These are phyloP conservation scores for Pythium utonaiense DNA, from an alignment of 352 stramenopile genomes.

Conservation along the genomic window DNA sequence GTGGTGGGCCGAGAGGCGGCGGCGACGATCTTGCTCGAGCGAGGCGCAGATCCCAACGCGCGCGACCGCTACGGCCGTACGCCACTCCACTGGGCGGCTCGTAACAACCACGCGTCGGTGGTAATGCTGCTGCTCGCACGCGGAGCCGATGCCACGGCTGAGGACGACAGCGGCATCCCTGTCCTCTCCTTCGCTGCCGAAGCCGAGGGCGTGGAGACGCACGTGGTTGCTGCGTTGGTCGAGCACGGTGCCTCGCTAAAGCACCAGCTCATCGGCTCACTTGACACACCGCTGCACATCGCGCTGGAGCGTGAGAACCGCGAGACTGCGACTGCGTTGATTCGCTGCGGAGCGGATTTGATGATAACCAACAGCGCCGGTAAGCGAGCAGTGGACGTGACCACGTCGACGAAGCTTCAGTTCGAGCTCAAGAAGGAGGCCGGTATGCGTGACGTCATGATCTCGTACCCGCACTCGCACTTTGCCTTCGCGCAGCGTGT, in stretches of 20 bases:
- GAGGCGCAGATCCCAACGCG: conserved; percentile 65
- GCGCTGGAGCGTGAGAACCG: conserved; percentile 71
- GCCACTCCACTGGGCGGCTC: conserved; percentile 65
- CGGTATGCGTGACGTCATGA: conserved; percentile 83
- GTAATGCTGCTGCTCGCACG: conserved; percentile 46
- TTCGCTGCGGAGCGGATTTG: conserved; percentile 52
- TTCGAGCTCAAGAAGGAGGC: conserved; percentile 80
- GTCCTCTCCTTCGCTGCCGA: conserved; percentile 54
- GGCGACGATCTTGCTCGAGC: conserved; percentile 44
- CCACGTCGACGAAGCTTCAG: conserved; percentile 75
- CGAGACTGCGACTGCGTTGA: conserved; percentile 51
- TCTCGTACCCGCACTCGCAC: conserved; percentile 85
- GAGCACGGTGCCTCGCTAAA: too few relatives aligned
- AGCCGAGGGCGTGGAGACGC: conserved; percentile 43
- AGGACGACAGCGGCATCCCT: conserved; percentile 58
- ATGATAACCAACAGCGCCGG: conserved; percentile 68
- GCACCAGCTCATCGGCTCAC: conserved; percentile 55
- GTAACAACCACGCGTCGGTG: conserved; percentile 48
- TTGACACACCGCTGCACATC: conserved; percentile 73
- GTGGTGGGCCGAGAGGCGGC: conserved; percentile 47
- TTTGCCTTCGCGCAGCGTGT: conserved; percentile 68
- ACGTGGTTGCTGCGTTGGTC: too few relatives aligned
- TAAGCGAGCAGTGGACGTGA: conserved; percentile 71
- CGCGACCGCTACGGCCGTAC: conserved; percentile 58
- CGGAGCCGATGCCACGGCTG: conserved; percentile 49